Evolutionary conservation across 2,329 filamentous ascomycete species (phyloP), one percentile per base, ranked within the genome.

Genomic region (Aspergillus thermomutatus): DNA sequence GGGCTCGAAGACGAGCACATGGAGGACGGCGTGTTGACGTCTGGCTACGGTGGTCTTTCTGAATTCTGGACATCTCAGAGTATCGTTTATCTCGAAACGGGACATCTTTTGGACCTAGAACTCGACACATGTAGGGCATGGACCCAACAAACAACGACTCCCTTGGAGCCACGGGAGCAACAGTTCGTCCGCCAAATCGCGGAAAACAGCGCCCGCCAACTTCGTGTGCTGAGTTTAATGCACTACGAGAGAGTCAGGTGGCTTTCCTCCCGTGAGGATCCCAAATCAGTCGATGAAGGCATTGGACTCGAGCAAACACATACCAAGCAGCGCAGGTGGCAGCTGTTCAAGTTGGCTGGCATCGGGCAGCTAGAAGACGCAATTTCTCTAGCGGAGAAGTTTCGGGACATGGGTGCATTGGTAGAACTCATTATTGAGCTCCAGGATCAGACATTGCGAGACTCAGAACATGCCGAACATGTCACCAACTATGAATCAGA

Each of bases 21-120:
- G 31, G 79, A 85, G 50, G 79, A 87, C 61, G 87, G 88, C 6
- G 83, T 91, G 25, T 73, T 90, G 9, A 75, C 78, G 2, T 77
- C 81, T 17, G 83, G 84, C 47, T 92, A 91, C 67, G 82, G 87
- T 21, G 84, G 82, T 10, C 80, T 97, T 8, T 84, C 88, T 0
- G 87, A 90, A 58, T 89, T 92, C 47, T 99, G 94, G 94, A 97
- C 92, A 0, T 92, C 90, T 17, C 85, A 72, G 46, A 63, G 59
- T 45, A 68, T 75, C 48, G 70, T 70, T 28, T 77, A 74, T 53
- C 60, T 66, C 34, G 74, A 77, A 62, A 72, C 69, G 6, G 67
- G 72, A 9, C 66, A 74, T 55, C 60, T 77, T n/a, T 64, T 77
- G 47, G 72, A 77, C 50, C 64, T 74, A 49, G 72, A 77, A 55